Conservation (phyloP, 2,329 filamentous ascomycete species). For the Blastomyces emzantsi region DNA sequence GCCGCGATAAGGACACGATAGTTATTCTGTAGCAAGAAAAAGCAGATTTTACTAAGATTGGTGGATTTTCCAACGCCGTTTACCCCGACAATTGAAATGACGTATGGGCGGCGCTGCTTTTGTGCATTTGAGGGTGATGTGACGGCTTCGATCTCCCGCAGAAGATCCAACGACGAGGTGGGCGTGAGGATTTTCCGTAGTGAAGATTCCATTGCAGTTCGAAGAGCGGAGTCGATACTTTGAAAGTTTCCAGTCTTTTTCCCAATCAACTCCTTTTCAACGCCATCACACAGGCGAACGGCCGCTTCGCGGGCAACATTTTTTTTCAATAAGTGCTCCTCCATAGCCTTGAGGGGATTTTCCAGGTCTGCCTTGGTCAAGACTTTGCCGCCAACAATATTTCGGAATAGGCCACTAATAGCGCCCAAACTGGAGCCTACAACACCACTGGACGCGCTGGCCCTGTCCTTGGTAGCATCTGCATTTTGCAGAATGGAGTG, state of each 20-base stretch:
- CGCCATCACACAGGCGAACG: constrained; percentile 78
- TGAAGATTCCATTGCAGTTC: constrained; percentile 81
- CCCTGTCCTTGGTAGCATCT: constrained; percentile 52
- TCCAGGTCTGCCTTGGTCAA: constrained; percentile 81
- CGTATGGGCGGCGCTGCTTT: constrained; percentile 68
- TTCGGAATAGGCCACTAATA: constrained; percentile 82
- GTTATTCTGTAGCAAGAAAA: constrained; percentile 94
- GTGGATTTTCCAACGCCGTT: constrained; percentile 98
- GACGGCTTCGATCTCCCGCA: constrained; percentile 82
- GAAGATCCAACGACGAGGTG: constrained; percentile 84
- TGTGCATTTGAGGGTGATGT: constrained; percentile 57
- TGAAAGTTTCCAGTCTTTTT: constrained; percentile 91
- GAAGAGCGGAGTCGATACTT: constrained; percentile 72
- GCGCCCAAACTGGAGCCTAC: constrained; percentile 72
- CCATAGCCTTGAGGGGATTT: constrained; percentile 91
- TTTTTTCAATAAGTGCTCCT: constrained; percentile 87
- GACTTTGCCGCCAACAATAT: constrained; percentile 89
- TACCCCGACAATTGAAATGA: constrained; percentile 96
- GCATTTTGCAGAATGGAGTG: constrained; percentile 77
- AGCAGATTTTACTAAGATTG: constrained; percentile 95
- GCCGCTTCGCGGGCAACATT: constrained; percentile 95
- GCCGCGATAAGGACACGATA: constrained; percentile 91
- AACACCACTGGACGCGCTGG: constrained; percentile 49
- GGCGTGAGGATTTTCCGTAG: constrained; percentile 93
- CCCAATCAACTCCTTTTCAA: constrained; percentile 80